Evolutionary conservation across 768 basidiomycete species (phyloP), one percentile per base, ranked within the genome.

Genomic region (Hericium erinaceus): DNA sequence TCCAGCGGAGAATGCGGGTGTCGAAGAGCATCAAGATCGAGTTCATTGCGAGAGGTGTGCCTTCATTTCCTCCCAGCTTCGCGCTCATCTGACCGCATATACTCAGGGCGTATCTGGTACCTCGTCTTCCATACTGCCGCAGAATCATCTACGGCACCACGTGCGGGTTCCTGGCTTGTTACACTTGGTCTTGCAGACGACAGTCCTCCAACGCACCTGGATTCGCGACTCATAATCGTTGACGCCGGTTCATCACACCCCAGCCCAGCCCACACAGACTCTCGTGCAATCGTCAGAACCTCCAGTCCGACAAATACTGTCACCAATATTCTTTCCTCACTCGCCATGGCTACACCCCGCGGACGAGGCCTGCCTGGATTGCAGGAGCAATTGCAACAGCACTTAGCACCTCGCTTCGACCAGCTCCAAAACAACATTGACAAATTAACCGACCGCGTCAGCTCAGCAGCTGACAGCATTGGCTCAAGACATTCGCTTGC

Each of bases 1-100:
- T 87, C 67, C 83, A 85, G 66, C 82, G 80, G 63, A 74, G 87
- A 15, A 83, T 89, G 84, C 72, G 80, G 26, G 76, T 86, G 11
- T 75, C 80, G 16, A 78, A 78, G 56, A 58, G 70, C 16, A 75
- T 88, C 39, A 63, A 61, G 4, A 63, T 85, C 15, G 85, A 89
- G 57, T 87, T 88, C 58, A 84, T 88, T 58, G 84, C 85, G 4
- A 68, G 74, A 72, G 76, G 78, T 76, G 56, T n/a, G 70, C 48
- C 20, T 16, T 51, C 16, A 26, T 51, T 16, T 51, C 49, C 24
- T 51, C 12, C 20, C 24, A 28, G 22, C 26, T 16, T 15, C 24
- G 49, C 49, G 9, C 28, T 8, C 9, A 22, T 18, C 15, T 37
- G 18, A 16, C 18, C 18, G 10, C 10, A 15, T 22, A 48, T 56